Conservation (phyloP, 2,329 filamentous ascomycete species). For the Paracoccidioides lutzii region DNA sequence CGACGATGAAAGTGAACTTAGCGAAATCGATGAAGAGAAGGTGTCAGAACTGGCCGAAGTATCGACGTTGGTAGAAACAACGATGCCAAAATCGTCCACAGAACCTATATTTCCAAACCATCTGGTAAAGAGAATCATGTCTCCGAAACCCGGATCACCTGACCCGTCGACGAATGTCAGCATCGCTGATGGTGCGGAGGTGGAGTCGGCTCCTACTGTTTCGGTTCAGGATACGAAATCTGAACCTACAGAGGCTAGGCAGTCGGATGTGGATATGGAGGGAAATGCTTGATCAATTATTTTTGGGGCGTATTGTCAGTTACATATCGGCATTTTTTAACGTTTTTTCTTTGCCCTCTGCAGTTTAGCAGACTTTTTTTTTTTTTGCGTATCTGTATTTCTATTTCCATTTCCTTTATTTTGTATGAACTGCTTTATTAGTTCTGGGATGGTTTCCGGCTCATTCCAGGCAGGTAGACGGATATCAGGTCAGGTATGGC, state of each 20-base stretch:
- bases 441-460: neutral
- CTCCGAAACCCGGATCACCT: conserved; percentile 10
- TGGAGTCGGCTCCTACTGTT: conserved; percentile 5
- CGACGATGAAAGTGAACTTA: conserved; percentile 57
- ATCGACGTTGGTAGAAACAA: neutral
- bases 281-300: neutral
- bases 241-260: neutral
- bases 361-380: neutral
- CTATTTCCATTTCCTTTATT: neutral
- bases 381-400: neutral
- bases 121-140: conserved; percentile 5
- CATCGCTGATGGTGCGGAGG: conserved; percentile 5
- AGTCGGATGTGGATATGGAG: conserved; percentile 1
- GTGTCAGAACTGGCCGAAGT: conserved; percentile 1
- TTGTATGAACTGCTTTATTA: neutral
- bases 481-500: neutral
- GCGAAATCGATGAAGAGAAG: conserved; percentile 46
- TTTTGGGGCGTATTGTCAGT: neutral
- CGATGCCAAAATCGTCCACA: neutral
- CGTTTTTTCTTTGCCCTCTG: neutral
- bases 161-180: conserved; percentile 11
- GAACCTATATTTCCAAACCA: conserved; percentile 8
- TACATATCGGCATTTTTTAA: neutral
- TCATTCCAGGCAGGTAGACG: neutral
- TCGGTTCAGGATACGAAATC: conserved; percentile 8